Base-by-base conservation (phyloP, 805 yeast genomes). In the Lipomyces starkeyi region DNA sequence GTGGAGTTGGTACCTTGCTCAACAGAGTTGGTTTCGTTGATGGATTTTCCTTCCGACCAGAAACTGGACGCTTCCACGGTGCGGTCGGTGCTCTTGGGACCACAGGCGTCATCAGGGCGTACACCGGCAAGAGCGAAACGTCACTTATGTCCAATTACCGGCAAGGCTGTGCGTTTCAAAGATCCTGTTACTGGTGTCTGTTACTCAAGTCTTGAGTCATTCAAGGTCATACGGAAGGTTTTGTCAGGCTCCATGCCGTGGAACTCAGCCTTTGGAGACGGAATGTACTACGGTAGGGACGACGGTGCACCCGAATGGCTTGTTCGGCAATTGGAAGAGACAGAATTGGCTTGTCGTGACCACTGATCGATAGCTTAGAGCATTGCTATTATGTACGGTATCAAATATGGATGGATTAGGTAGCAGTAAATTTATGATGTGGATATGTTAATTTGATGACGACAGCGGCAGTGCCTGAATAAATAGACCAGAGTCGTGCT, bases 141-240 rank as follows among this genome's bases (percentile, higher is more conserved):
- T 74, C 85, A 87, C 78, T 78, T 83, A 74, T 90, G 97, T 83
- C 81, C 88, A 32, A 87, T 93, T 57, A 87, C 92, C 2, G 97
- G 97, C 2, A 84, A 84, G 61, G 88, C 87, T 59, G 97, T 95
- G 20, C 85, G 87, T 74, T 94, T 91, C 78, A 88, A 90, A 71
- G 98, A 94, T 80, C 98, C 98, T 0, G 83, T 86, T 49, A 87
- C 90, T 35, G 97, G 97, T 49, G 85, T 95, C 62, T 96, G 97
- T 1, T 95, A 95, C 78, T 84, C 88, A 61, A 89, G 88, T 71
- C 90, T 92, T 69, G 93, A 90, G 59, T 88, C 94, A n/a, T 92
- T 88, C 76, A 87, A 85, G 73, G 82, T 89, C 34, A 82, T 91
- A 67, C 82, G 83, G 71, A 75, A 78, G 20, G 82, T 85, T 22